A percentile compares a stretch with the other conserved stretches of the same genome.
Evolutionary conservation across 2,329 filamentous ascomycete species (phyloP).

Genomic region (Calonectria pteridis): DNA sequence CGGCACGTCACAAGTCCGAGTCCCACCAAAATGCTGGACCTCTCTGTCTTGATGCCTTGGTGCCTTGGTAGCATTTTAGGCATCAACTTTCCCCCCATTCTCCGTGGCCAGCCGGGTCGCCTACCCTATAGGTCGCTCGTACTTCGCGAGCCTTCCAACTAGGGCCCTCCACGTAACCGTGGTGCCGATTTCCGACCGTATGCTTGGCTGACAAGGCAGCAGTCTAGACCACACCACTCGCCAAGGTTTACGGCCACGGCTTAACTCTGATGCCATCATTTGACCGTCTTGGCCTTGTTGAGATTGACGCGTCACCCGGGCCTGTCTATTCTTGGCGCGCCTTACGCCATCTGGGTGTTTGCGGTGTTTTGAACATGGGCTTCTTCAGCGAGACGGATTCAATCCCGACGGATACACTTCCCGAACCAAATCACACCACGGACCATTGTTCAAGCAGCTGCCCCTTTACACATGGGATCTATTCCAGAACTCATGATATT

Average conservation of each 20-base stretch:
- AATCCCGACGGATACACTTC: no score
- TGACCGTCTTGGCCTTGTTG: background rate
- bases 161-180: background rate
- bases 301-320: slow-evolving; percentile 16
- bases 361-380: background rate
- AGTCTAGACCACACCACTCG: slow-evolving; percentile 7
- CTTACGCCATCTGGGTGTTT: background rate
- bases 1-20: slow-evolving; percentile 29
- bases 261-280: slow-evolving; percentile 21
- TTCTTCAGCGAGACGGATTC: background rate
- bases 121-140: slow-evolving; percentile 9
- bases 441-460: background rate
- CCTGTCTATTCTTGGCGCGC: slow-evolving; percentile 9
- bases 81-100: background rate
- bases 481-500: slow-evolving; percentile 29
- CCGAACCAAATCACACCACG: background rate
- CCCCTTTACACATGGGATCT: background rate
- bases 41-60: slow-evolving; percentile 8
- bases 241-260: slow-evolving; percentile 10
- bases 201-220: slow-evolving; percentile 16
- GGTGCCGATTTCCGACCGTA: slow-evolving; percentile 10
- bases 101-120: background rate
- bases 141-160: background rate
- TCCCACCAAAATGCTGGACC: slow-evolving; percentile 28
- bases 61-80: slow-evolving; percentile 25